Percentiles rank a stretch among this genome's conserved stretches.
phyloP scores from a whole-genome alignment of 2,329 filamentous ascomycete genomes.

The Diaporthe caulivora region DNA sequence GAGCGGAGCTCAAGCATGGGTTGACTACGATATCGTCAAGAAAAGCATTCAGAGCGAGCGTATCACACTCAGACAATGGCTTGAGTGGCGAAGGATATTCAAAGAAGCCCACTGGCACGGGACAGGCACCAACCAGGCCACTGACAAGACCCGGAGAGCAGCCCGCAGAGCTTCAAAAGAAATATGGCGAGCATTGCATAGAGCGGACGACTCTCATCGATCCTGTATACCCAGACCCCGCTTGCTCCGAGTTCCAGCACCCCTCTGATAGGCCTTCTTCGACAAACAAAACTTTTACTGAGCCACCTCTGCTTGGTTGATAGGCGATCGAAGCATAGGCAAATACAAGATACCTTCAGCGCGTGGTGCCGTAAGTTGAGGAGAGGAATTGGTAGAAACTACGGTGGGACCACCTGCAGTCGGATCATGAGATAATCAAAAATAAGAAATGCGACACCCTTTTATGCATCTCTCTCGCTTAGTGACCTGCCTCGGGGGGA shows the following conservation, averaged over 20 bases:
- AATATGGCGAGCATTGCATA: background rate
- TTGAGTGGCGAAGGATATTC: background rate
- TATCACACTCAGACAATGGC: background rate
- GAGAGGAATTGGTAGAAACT: no score
- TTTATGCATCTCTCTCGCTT: no score
- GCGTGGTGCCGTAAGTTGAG: background rate
- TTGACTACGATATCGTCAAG: background rate
- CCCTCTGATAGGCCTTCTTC: background rate
- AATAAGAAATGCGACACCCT: no score
- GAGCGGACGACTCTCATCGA: background rate
- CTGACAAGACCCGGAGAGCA: background rate
- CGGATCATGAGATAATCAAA: no score
- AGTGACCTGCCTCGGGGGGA: no score
- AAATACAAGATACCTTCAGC: background rate
- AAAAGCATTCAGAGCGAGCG: background rate
- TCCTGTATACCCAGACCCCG: background rate
- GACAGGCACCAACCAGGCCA: background rate
- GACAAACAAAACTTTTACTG: background rate
- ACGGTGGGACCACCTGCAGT: no score
- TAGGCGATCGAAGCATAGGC: background rate
- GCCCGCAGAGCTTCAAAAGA: background rate
- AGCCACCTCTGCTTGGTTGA: background rate
- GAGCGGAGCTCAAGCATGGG: slow-evolving; percentile 5
- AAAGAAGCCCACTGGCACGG: background rate
- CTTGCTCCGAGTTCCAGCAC: background rate